Percentiles rank a stretch among this genome's conserved stretches.
Conservation (phyloP, 345 rosid genomes). For the Rhizophora apiculata region DNA sequence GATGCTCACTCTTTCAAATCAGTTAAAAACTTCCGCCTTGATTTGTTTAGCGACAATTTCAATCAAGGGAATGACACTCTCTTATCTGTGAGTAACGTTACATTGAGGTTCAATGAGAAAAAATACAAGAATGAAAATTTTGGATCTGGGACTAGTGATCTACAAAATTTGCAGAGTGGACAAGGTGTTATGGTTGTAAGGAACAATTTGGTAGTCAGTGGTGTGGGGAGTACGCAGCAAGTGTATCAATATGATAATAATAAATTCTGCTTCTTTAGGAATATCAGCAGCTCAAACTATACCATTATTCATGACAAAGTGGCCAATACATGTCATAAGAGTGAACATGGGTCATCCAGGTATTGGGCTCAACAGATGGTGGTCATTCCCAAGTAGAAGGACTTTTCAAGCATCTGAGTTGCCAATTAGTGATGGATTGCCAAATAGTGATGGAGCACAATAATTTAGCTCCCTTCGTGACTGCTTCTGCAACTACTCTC, state of each 20-base stretch:
- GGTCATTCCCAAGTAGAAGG: slow-evolving; percentile 17
- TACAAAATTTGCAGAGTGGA: slow-evolving; percentile 54
- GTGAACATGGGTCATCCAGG: slow-evolving; percentile 9
- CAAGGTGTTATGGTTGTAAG: slow-evolving; percentile 45
- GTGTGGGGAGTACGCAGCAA: slow-evolving; percentile 51
- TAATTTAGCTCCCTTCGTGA: background rate
- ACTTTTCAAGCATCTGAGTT: slow-evolving; percentile 19
- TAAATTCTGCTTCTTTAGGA: slow-evolving; percentile 63
- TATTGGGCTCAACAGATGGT: slow-evolving; percentile 4
- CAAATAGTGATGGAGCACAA: slow-evolving; percentile 8
- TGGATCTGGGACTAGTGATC: slow-evolving; percentile 25
- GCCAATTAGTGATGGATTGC: background rate
- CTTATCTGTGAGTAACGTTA: slow-evolving; percentile 36
- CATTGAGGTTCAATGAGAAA: slow-evolving; percentile 58
- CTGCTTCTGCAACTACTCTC: background rate
- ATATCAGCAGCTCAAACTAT: slow-evolving; percentile 68
- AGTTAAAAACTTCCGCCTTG: slow-evolving; percentile 45
- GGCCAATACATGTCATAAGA: slow-evolving; percentile 29
- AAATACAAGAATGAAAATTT: slow-evolving; percentile 27
- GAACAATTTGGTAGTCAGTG: slow-evolving; percentile 45
- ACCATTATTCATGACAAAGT: slow-evolving; percentile 50
- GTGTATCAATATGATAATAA: slow-evolving; percentile 47
- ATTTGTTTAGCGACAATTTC: slow-evolving; percentile 29
- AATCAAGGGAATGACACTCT: slow-evolving; percentile 41
- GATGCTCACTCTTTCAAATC: slow-evolving; percentile 29